Conservation (phyloP, 257 asterid species). For the Jasminum sambac region DNA sequence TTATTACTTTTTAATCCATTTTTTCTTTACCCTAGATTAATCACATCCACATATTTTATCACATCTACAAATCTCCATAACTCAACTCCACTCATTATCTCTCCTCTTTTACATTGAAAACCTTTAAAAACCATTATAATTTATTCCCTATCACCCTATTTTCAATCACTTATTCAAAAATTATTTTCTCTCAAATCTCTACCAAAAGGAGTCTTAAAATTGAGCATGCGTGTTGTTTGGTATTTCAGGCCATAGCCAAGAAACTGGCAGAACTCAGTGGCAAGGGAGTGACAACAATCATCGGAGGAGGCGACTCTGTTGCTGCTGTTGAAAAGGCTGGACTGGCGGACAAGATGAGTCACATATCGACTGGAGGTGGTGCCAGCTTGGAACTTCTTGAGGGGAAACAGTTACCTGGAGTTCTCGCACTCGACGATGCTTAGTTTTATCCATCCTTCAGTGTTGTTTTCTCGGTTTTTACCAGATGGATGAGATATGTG, state of each 20-base stretch:
- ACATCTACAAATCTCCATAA: no score
- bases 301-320: slow-evolving; percentile 53
- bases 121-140: no score
- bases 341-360: slow-evolving; percentile 45
- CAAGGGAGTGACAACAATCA: slow-evolving; percentile 47
- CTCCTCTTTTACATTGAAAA: no score
- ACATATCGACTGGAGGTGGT: slow-evolving; percentile 51
- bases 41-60: no score
- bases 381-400: slow-evolving; percentile 57
- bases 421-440: slow-evolving; percentile 42
- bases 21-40: no score
- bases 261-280: slow-evolving; percentile 44
- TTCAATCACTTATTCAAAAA: no score
- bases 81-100: no score
- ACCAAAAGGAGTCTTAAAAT: no score
- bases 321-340: slow-evolving; percentile 57
- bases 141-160: no score
- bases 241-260: slow-evolving; percentile 39
- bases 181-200: no score
- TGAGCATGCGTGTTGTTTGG: background rate
- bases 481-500: background rate
- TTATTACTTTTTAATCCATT: no score
- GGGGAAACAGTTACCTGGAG: slow-evolving; percentile 47
- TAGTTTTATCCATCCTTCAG: background rate
- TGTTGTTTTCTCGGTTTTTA: slow-evolving; percentile 8